Evolutionary conservation across 352 stramenopile species (phyloP), one percentile per base, ranked within the genome.

Genomic region (Globisporangium rhizosaccharum): DNA sequence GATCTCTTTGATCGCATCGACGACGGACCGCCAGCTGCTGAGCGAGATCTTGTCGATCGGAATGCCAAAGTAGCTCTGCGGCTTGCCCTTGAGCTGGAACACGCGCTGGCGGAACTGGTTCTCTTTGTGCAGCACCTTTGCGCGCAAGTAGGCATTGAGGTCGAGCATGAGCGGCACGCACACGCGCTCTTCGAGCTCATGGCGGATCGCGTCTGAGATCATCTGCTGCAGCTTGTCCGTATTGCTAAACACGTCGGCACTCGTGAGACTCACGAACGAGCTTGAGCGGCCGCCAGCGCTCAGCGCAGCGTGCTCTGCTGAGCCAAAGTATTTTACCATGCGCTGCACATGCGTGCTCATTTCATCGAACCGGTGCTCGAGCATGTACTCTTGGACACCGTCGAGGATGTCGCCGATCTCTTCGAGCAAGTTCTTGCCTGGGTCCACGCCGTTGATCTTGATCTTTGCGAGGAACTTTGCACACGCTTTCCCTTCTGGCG

Each of bases 381-480:
- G 75, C 85, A 94, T 94, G 45, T 94, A 92, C 62, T 90, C 80
- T 63, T 94, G 85, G 10, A 94, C 79, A 41, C 72, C 80, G 51
- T 94, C 85, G 36, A 94, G 73, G 54, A 92, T 86, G 10, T 87
- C 76, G 7, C 80, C 85, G 14, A 92, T 74, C 56, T 89, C 80
- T 55, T 94, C 74, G 11, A 94, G 53, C 37, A 89, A 42, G 53
- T 85, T 85, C 56, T 79, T 81, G 20, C 71, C 67, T 11, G 66
- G 61, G 15, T 76, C 78, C 0, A 76, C 70, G 17, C 69, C 70
- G 53, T 65, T 76, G 11, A 72, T 65, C 49, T 71, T 73, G 49
- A 86, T 67, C 62, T 92, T 92, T 6, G 57, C 41, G 8, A 91
- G 56, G 62, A 94, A 92, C 37, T 90, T 91, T 17, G 73, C 60